phyloP scores from a whole-genome alignment of 768 basidiomycete species.

The Sporobolomyces pararoseus region DNA sequence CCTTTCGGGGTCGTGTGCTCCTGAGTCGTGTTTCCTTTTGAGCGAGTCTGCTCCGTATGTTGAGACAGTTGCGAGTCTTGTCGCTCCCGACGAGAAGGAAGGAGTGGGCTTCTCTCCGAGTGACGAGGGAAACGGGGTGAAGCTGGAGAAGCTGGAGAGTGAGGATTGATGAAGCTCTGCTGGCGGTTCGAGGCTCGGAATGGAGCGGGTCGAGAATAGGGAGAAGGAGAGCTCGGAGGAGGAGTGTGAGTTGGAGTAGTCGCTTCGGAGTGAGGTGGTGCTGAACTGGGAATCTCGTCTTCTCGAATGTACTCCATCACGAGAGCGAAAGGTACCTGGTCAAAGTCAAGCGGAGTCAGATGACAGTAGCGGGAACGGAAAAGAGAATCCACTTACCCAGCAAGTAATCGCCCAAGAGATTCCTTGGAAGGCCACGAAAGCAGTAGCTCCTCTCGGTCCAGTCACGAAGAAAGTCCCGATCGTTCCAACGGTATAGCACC shows the following conservation, averaged over 20 bases:
- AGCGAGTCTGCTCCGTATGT: neutral
- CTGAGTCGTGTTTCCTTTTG: neutral
- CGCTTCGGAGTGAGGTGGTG: neutral
- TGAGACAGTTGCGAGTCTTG: neutral
- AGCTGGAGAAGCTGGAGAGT: neutral
- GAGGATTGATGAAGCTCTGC: neutral
- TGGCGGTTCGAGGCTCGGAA: constrained; percentile 14
- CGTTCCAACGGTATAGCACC: constrained; percentile 73
- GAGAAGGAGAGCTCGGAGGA: neutral
- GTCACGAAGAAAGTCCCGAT: constrained; percentile 58
- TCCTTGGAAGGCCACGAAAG: constrained; percentile 72
- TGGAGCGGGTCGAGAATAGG: neutral
- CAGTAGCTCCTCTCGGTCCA: constrained; percentile 64
- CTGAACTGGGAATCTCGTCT: neutral
- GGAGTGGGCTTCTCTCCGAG: neutral
- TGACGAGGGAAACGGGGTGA: neutral
- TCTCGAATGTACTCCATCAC: constrained; percentile 35
- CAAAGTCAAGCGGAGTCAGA: neutral
- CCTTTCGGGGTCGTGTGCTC: constrained; percentile 23
- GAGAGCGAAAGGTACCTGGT: constrained; percentile 34
- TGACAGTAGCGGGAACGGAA: neutral
- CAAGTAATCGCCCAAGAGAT: constrained; percentile 89
- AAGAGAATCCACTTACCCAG: constrained; percentile 65
- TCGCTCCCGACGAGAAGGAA: neutral
- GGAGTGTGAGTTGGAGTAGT: neutral